Base-by-base conservation (phyloP, 139 green algal genomes). In the Ulvella scutata region DNA sequence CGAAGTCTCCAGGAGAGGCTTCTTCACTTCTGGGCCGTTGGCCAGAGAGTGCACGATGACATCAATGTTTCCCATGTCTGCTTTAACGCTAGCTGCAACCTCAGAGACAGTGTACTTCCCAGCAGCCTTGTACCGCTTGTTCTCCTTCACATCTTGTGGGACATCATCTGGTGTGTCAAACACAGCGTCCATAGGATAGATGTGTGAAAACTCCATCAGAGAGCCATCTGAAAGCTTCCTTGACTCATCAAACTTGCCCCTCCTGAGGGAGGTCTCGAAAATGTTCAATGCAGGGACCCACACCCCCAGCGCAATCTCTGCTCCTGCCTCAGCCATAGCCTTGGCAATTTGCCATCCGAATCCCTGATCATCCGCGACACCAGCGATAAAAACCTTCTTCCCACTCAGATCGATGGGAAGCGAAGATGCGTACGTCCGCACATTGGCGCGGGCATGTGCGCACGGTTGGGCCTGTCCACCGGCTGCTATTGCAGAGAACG, bases 121-220 rank as follows among this genome's bases (percentile, higher is more conserved):
- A 60, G 89, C 87, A 33, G 86, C 92, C 4, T 89, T 90, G 81
- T 98, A 99, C 7, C 94, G 85, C 87, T 99, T 99, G 91, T 98
- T 98, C 51, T 67, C 51, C 33, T 67, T 67, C 61, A 98, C 89
- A 38, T 98, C 94, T 76, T 96, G 88, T 38, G 95, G 95, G 33
- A 99, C 95, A 77, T 99, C 95, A 28, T 93, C 90, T 3, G 79
- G 85, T 13, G 84, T 96, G 84, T 99, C 95, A 62, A 92, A 99
- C 6, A 98, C 92, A n/a, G 95, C 95, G 76, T 99, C 95, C 93
- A 99, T 96, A 37, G 92, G 88, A 84, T 97, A 98, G 72, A 97
- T 88, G 74, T 98, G 85, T 26, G 82, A 82, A 79, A 99, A 96
- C 74, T 98, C 92, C 87, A 99, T 90, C 43, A 99, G 78, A 4